A percentile compares a stretch with the other conserved stretches of the same genome.
Evolutionary conservation across 83 land plant genomes (phyloP).

Genomic region (Diphasiastrum complanatum): DNA sequence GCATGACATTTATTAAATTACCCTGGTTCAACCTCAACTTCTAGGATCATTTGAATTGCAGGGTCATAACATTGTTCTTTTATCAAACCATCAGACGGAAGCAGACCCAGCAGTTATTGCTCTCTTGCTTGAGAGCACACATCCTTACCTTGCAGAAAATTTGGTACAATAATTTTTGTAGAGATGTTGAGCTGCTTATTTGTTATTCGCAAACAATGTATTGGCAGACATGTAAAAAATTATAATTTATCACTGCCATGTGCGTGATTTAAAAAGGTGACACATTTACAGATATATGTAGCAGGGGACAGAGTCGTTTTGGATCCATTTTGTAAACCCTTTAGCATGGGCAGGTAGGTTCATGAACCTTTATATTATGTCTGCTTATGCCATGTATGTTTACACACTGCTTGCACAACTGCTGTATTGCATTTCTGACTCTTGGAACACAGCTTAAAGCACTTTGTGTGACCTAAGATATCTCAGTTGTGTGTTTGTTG

Average conservation of each 20-base stretch:
- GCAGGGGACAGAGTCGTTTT: constrained; percentile 96
- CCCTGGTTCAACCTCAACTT: too few species aligned
- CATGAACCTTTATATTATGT: constrained; percentile 1
- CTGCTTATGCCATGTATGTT: background rate
- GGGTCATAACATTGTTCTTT: constrained; percentile 82
- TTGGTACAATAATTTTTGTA: constrained; percentile 38
- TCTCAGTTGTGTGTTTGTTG: background rate
- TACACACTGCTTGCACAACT: too few species aligned
- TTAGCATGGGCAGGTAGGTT: constrained; percentile 96
- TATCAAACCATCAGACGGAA: constrained; percentile 95
- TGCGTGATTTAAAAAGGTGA: too few species aligned
- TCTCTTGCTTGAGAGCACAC: constrained; percentile 58
- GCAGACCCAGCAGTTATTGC: constrained; percentile 97
- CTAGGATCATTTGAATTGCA: constrained; percentile 38
- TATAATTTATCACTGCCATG: background rate
- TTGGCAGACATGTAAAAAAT: background rate
- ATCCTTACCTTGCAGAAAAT: constrained; percentile 69
- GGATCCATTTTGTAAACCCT: constrained; percentile 95
- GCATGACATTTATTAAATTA: too few species aligned
- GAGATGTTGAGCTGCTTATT: background rate
- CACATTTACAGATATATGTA: constrained; percentile 57
- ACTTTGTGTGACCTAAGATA: too few species aligned
- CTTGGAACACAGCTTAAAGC: too few species aligned
- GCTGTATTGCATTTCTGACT: too few species aligned
- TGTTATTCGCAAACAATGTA: constrained; percentile 4